These are phyloP conservation scores for Prunus mira DNA, from an alignment of 306 rosid species.

Conservation along the genomic window DNA sequence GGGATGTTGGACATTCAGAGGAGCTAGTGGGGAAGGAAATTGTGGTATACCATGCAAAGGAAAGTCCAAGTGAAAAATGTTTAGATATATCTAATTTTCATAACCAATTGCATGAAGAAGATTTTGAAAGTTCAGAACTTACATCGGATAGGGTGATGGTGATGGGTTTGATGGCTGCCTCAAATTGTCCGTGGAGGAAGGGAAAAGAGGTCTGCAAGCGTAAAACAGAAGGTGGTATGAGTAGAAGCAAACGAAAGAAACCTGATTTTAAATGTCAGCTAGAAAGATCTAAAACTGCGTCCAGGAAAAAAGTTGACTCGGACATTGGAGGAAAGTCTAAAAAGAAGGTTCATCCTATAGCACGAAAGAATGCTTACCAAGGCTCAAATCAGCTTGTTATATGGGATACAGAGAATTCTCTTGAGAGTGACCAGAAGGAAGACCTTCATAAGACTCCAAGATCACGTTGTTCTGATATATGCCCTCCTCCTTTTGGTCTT, in stretches of 20 bases:
- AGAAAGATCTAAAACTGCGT: constrained; percentile 32
- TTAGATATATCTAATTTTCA: constrained; percentile 10
- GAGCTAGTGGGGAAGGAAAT: constrained; percentile 41
- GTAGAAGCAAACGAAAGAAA: constrained; percentile 45
- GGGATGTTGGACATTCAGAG: constrained; percentile 20
- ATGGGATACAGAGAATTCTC: constrained; percentile 30
- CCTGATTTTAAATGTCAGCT: constrained; percentile 13
- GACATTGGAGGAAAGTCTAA: constrained; percentile 29
- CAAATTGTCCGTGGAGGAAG: constrained; percentile 58
- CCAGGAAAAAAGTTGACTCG: constrained; percentile 34
- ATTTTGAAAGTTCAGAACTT: constrained; percentile 19
- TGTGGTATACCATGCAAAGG: constrained; percentile 31
- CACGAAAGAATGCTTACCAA: constrained; percentile 22
- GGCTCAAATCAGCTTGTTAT: constrained; percentile 39
- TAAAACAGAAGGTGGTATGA: constrained; percentile 25
- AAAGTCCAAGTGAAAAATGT: constrained; percentile 21
- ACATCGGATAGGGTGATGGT: constrained; percentile 37
- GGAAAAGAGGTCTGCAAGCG: constrained; percentile 30
- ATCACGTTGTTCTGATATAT: constrained; percentile 30
- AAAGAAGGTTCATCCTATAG: constrained; percentile 25
- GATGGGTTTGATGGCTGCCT: constrained; percentile 54
- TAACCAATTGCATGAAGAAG: constrained; percentile 16
- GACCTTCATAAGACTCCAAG: constrained; percentile 19
- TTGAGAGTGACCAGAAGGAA: constrained; percentile 15
- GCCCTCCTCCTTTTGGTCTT: constrained; percentile 47